These are phyloP conservation scores for Mycosphaerella sp. DNA, from an alignment of 2,329 filamentous ascomycete genomes.

Conservation along the genomic window DNA sequence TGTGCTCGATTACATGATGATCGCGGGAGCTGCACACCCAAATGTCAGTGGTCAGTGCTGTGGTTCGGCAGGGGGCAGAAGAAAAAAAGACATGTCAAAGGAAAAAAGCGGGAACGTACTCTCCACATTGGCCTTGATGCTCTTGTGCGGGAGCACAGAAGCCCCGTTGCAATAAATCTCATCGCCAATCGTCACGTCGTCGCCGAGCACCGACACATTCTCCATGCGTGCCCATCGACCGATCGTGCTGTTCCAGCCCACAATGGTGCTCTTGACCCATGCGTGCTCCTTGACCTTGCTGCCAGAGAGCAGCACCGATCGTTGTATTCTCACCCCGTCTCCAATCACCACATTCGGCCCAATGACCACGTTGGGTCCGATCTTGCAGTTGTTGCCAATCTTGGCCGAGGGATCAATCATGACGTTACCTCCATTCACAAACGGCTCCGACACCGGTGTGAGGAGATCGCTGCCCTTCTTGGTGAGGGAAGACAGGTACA, in stretches of 20 bases:
- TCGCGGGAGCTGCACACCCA: slow-evolving; percentile 18
- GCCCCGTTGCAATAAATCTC: slow-evolving; percentile 95
- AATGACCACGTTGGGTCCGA: slow-evolving; percentile 94
- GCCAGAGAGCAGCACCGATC: slow-evolving; percentile 80
- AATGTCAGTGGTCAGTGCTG: slow-evolving; percentile 7
- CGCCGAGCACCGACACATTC: slow-evolving; percentile 95
- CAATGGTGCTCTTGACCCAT: slow-evolving; percentile 98
- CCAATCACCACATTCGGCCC: slow-evolving; percentile 87
- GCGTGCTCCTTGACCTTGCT: slow-evolving; percentile 98
- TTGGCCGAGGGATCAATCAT: slow-evolving; percentile 89
- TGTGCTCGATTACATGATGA: slow-evolving; percentile 20
- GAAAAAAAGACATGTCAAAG: background rate
- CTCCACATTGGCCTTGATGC: slow-evolving; percentile 97
- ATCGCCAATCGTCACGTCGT: slow-evolving; percentile 95
- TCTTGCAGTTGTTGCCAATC: slow-evolving; percentile 97
- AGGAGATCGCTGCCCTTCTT: slow-evolving; percentile 87
- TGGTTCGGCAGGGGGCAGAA: background rate
- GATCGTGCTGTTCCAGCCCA: slow-evolving; percentile 95
- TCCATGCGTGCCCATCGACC: slow-evolving; percentile 94
- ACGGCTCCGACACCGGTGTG: slow-evolving; percentile 62
- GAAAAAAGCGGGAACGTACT: slow-evolving; percentile 41
- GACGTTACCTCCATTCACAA: slow-evolving; percentile 88
- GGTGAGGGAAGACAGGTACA: slow-evolving; percentile 87
- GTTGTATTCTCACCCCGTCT: slow-evolving; percentile 88
- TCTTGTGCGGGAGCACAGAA: slow-evolving; percentile 93